Base-by-base conservation (phyloP, 331 rosid species). In the Saraca asoca region DNA sequence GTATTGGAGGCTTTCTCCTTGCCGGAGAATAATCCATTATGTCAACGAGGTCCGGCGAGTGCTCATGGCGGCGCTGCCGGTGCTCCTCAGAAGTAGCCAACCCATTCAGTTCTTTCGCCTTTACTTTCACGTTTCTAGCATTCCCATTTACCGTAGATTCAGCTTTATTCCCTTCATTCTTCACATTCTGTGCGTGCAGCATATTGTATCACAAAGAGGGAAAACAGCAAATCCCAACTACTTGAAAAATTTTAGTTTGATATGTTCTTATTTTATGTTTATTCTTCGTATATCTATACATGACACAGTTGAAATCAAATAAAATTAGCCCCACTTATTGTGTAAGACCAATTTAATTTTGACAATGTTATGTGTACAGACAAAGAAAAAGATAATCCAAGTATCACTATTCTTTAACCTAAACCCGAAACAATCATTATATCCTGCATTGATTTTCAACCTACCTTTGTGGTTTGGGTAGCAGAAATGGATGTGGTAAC, bases 11-110 rank as follows among this genome's bases (percentile, higher is more conserved):
- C 79, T 89, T 89, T 87, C 86, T 77, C 66, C 72, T 80, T 6
- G 95, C 93, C 17, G 98, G 84, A 77, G 96, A 83, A 76, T 89
- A 91, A 73, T 92, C 96, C 98, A 92, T 87, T 62, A 89, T 73
- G 75, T 82, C 89, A 58, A 51, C 62, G 20, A 54, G 39, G 55
- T 87, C 82, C 7, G 82, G 71, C 52, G 74, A 82, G 20, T 70
- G 73, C 68, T 78, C 80, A 16, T 64, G 50, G 12, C 12, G 70
- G 15, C 16, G 38, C 59, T 74, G 78, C 41, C 19, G 45, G 34
- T 72, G 31, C 31, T 24, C n/a, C n/a, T n/a, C n/a, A n/a, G n/a
- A n/a, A n/a, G n/a, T n/a, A n/a, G n/a, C n/a, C n/a, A n/a, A n/a
- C n/a, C n/a, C n/a, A n/a, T n/a, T n/a, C n/a, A n/a, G n/a, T 33